Evolutionary conservation across 75 land plant species (phyloP), one percentile per base, ranked within the genome.

Genomic region (Pinus taeda): DNA sequence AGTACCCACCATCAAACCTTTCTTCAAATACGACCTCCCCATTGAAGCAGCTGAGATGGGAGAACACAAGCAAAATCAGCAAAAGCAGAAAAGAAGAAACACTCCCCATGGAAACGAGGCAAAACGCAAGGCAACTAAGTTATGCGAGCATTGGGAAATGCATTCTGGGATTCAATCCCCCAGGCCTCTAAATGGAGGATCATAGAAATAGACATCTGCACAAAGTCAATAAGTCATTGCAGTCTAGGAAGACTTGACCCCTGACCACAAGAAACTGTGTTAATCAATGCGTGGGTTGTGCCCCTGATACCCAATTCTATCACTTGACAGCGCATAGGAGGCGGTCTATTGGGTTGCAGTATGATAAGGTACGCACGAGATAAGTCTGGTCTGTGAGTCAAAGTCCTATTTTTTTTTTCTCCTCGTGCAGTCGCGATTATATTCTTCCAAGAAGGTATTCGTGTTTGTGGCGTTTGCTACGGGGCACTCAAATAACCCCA

Each of bases 1-100:
- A 64, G n/a, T 49, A 55, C 74, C 49, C 64, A 82, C 86, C 90
- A 57, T 85, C 87, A 69, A 88, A 88, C 60, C 90, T 67, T 75
- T 88, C 90, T 71, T 88, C 87, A 33, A 88, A 88, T 15, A 88
- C 74, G 79, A 88, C 80, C 66, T 88, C 90, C 18, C 82, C 81
- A 33, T 57, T 8, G 59, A 75, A 77, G 53, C 15, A 49, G 24
- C 21, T 21, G 30, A 79, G 15, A 24, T 36, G 12, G 60, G 56
- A 29, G 29, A 65, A 59, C 58, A 69, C 21, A 29, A 73, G 21
- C 58, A 57, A 29, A 15, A 57, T 21, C 21, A 73, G 15, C 33
- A 57, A 12, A 3, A 73, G 17, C 26, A 26, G 57, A 22, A 55
- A 57, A 53, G 22, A 29, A 18, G 3, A 0, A 55, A 36, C 59